Conservation (phyloP, 1,284 basidiomycete species). For the Trichosporon sp. region DNA sequence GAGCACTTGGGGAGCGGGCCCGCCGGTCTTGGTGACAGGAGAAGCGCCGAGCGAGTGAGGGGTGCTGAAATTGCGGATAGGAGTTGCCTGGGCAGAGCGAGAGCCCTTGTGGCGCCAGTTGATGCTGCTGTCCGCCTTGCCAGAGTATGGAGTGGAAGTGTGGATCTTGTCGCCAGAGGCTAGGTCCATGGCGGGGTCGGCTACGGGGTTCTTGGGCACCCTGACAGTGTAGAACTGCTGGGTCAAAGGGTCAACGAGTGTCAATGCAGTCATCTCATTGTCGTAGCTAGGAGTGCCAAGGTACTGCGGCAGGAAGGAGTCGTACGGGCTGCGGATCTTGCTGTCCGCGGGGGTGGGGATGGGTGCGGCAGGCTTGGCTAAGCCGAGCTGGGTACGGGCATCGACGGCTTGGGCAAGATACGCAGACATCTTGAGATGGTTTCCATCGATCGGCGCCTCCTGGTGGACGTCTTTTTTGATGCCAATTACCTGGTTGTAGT, state of each 20-base stretch:
- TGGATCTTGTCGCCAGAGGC: neutral
- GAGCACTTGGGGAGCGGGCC: slow-evolving; percentile 19
- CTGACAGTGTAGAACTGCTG: slow-evolving; percentile 12
- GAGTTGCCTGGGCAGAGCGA: neutral
- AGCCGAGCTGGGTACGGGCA: slow-evolving; percentile 13
- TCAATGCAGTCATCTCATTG: slow-evolving; percentile 1
- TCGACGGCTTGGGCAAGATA: neutral
- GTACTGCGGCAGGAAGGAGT: neutral
- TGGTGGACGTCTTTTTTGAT: slow-evolving; percentile 18
- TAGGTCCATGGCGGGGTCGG: neutral
- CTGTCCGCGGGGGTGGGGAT: slow-evolving; percentile 1
- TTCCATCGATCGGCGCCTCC: neutral
- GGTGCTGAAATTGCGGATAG: neutral
- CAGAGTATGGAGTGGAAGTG: neutral
- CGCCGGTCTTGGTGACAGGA: neutral
- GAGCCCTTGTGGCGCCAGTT: slow-evolving; percentile 32
- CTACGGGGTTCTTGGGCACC: slow-evolving; percentile 6
- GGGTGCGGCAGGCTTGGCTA: slow-evolving; percentile 16
- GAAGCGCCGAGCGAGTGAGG: neutral
- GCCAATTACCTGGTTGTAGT: slow-evolving; percentile 31
- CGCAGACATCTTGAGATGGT: neutral
- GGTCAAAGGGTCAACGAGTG: slow-evolving; percentile 15
- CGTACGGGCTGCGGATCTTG: neutral
- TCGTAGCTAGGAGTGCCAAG: neutral
- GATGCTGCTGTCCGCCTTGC: slow-evolving; percentile 37